Conservation (phyloP, 495 filamentous ascomycete genomes). For the Xylaria scruposa region DNA sequence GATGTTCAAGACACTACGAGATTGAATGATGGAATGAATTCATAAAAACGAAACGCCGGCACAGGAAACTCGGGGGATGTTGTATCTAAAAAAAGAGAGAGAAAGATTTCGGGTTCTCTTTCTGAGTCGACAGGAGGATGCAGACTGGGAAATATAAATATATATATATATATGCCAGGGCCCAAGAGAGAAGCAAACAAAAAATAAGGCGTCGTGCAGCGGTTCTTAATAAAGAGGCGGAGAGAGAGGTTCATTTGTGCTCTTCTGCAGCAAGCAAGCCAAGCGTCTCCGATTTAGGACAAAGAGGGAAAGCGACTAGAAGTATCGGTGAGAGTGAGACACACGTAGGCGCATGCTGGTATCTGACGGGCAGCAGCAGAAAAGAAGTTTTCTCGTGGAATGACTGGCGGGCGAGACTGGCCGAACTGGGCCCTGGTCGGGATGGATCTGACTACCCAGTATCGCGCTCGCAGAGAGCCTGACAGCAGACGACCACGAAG, state of each 20-base stretch:
- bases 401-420: conserved; percentile 27
- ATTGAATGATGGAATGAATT: conserved; percentile 21
- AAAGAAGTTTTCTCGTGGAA: conserved; percentile 31
- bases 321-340: conserved; percentile 49
- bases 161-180: conserved; percentile 2
- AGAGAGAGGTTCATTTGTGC: conserved; percentile 39
- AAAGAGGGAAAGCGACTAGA: conserved; percentile 40
- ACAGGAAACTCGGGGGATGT: conserved; percentile 28
- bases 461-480: conserved; percentile 16
- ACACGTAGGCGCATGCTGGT: conserved; percentile 39
- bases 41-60: conserved; percentile 35
- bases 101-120: conserved; percentile 22
- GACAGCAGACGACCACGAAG: conserved; percentile 25
- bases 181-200: background rate
- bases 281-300: conserved; percentile 45
- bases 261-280: conserved; percentile 34
- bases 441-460: conserved; percentile 22
- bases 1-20: conserved; percentile 20
- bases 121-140: conserved; percentile 20
- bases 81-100: conserved; percentile 30
- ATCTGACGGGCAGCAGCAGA: conserved; percentile 40
- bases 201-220: conserved; percentile 10
- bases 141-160: conserved; percentile 8
- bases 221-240: conserved; percentile 42
- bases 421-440: conserved; percentile 19